Evolutionary conservation across 2,329 filamentous ascomycete genomes (phyloP), one percentile per base, ranked within the genome.

Genomic region (Emergomyces pasteurianus): DNA sequence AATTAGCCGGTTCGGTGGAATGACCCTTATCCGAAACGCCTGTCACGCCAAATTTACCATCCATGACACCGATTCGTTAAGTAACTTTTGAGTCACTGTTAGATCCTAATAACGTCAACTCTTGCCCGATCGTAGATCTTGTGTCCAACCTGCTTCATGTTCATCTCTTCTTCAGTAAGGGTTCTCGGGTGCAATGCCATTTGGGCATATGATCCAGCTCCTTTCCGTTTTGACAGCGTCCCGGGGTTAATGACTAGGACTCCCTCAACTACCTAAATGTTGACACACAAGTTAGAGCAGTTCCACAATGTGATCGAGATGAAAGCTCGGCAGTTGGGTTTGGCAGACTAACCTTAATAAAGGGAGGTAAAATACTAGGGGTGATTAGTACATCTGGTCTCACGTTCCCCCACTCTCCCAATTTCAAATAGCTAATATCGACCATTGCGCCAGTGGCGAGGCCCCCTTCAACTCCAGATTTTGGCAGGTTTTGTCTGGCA

Each of bases 171-270:
- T 0, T 86, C 81, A 0, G 77, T 80, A 49, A 88, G 65, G 6
- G 74, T 74, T 16, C 86, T 83, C 1, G 89, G 85, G 64, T 89
- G 82, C 7, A 97, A 76, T 23, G 84, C 84, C 80, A 99, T 82
- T 58, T 87, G 85, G 0, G 90, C 89, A 72, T 88, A 97, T 0
- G 91, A 96, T 6, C 94, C 94, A 0, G 92, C 82, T 1, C 87
- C 91, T 62, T 85, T 86, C 61, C 89, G 85, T 75, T 95, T 96
- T 18, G 90, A 94, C 40, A 96, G 77, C 57, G 85, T 86, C 5
- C 94, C 92, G 0, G 94, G 92, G 72, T 99, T 99, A 69, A 99
- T 87, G 14, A 91, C 85, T 7, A 97, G 75, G 0, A 96, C 91
- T 66, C 87, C 90, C 69, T 96, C 90, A 12, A 97, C 86, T 49